Percentiles rank a stretch among this genome's conserved stretches.
Evolutionary conservation across 2,329 filamentous ascomycete species (phyloP).

Genomic region (Cadophora malorum): DNA sequence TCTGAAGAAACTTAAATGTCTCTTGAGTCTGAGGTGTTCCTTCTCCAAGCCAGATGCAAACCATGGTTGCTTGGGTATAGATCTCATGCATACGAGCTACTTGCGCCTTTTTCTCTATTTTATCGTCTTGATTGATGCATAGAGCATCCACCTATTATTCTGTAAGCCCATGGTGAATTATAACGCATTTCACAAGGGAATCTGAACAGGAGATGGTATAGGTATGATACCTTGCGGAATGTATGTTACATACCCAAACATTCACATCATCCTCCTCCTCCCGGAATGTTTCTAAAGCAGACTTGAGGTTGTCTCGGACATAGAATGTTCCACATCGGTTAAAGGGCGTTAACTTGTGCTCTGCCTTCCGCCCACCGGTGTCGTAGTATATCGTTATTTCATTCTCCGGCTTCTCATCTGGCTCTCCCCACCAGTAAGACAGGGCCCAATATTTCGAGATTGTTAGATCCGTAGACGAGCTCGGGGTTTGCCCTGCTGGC

Average conservation of each 20-base stretch:
- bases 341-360: too few species aligned
- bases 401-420: constrained; percentile 8
- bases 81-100: constrained; percentile 32
- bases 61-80: constrained; percentile 26
- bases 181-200: too few species aligned
- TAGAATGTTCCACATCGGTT: constrained; percentile 9
- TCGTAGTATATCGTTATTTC: not conserved
- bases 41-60: constrained; percentile 30
- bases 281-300: constrained; percentile 23
- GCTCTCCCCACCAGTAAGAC: constrained; percentile 29
- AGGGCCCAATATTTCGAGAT: too few species aligned
- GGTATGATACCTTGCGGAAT: too few species aligned
- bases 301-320: constrained; percentile 27
- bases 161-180: too few species aligned
- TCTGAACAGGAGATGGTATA: too few species aligned
- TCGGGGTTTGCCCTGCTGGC: too few species aligned
- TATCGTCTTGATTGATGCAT: constrained; percentile 33
- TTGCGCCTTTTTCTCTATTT: constrained; percentile 25
- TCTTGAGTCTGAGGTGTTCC: too few species aligned
- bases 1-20: constrained; percentile 26
- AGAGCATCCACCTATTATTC: constrained; percentile 29
- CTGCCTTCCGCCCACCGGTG: too few species aligned
- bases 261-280: constrained; percentile 4
- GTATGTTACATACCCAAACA: constrained; percentile 21
- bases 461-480: too few species aligned